Evolutionary conservation across 2,329 filamentous ascomycete species (phyloP).

Genomic region (Scytalidium lignicola): DNA sequence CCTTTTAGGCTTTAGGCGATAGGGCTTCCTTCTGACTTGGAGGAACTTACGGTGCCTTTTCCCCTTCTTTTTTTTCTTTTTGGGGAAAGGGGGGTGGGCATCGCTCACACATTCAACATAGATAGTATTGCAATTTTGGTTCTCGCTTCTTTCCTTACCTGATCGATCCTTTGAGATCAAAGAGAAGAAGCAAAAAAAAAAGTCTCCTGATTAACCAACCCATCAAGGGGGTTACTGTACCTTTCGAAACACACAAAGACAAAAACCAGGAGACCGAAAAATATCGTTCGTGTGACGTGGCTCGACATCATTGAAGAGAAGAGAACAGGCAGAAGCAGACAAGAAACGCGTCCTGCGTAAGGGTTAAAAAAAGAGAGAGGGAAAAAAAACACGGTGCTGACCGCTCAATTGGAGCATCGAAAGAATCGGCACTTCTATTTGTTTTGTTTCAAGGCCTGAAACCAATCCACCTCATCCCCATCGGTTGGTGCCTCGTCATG

Average conservation of each 20-base stretch:
- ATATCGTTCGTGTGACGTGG: background rate
- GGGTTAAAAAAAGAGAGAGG: no score
- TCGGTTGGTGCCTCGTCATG: background rate
- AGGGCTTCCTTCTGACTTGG: no score
- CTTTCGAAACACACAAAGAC: slow-evolving; percentile 58
- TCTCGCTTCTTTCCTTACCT: background rate
- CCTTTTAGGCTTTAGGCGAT: no score
- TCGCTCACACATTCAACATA: background rate
- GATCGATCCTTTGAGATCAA: background rate
- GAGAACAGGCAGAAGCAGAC: background rate
- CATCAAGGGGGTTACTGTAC: slow-evolving; percentile 62
- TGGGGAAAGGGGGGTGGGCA: background rate
- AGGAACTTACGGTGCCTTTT: no score
- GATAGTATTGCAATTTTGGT: background rate
- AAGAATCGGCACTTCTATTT: background rate
- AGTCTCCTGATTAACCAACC: no score
- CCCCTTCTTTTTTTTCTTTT: background rate
- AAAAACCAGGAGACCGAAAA: background rate
- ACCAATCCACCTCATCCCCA: background rate
- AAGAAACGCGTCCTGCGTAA: no score
- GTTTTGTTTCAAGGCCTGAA: background rate
- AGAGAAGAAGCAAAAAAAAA: no score
- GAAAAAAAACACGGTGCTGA: background rate
- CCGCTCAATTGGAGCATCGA: background rate
- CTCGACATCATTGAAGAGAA: background rate